A percentile compares a stretch with the other conserved stretches of the same genome.
phyloP scores from a whole-genome alignment of 2,329 filamentous ascomycete genomes.

The Grosmannia penicillata region DNA sequence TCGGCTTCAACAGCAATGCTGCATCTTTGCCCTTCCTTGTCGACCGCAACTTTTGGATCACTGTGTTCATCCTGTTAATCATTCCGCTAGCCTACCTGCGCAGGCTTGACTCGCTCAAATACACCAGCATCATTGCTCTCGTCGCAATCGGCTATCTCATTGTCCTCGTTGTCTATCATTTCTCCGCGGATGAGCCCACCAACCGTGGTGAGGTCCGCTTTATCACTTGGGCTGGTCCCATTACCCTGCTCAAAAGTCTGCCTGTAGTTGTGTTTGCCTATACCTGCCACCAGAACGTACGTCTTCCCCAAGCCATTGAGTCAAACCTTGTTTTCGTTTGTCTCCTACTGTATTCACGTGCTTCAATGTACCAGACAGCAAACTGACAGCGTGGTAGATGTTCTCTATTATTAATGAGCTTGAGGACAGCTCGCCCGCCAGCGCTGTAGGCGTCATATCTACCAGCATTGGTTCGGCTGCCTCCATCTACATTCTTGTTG shows the following conservation, averaged over 20 bases:
- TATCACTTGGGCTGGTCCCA: conserved; percentile 63
- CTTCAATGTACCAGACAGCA: too few relatives aligned
- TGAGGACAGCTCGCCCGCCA: conserved; percentile 60
- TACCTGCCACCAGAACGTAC: conserved; percentile 92
- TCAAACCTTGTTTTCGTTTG: too few relatives aligned
- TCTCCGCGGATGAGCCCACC: conserved; percentile 60
- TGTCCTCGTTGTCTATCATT: conserved; percentile 86
- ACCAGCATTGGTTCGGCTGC: conserved; percentile 83
- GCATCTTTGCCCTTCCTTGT: conserved; percentile 58
- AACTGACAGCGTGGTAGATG: conserved; percentile 45
- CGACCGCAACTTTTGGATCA: conserved; percentile 94
- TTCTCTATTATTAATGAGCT: conserved; percentile 98
- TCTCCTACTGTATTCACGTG: neutral
- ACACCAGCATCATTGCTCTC: conserved; percentile 83
- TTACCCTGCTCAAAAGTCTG: conserved; percentile 69
- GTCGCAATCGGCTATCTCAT: conserved; percentile 91
- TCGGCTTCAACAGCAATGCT: conserved; percentile 57
- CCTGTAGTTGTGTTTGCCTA: conserved; percentile 98
- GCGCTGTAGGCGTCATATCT: conserved; percentile 63
- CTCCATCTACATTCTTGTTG: conserved; percentile 75
- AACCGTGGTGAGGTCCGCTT: conserved; percentile 60
- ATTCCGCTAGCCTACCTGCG: conserved; percentile 89
- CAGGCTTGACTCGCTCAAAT: conserved; percentile 87
- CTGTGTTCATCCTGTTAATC: conserved; percentile 89
- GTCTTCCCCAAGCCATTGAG: too few relatives aligned